These are phyloP conservation scores for Cladosporium sp. DNA, from an alignment of 2,329 filamentous ascomycete species.

Conservation along the genomic window DNA sequence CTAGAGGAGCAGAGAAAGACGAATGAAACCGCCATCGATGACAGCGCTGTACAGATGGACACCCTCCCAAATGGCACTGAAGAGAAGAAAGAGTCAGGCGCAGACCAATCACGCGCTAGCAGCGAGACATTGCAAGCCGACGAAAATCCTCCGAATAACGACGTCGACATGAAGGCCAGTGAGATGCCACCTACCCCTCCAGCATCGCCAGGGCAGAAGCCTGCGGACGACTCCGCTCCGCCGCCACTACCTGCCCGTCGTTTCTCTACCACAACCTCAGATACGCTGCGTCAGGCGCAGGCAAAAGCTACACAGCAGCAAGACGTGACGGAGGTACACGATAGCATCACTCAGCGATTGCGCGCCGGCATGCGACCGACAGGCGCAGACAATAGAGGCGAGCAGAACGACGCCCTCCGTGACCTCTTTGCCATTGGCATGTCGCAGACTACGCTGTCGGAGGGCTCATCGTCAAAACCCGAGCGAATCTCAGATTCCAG, in stretches of 20 bases:
- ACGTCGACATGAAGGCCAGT: constrained; percentile 21
- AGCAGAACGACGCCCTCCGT: constrained; percentile 65
- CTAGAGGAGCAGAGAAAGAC: constrained; percentile 17
- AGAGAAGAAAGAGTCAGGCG: background rate
- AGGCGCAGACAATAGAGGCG: constrained; percentile 62
- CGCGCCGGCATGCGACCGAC: constrained; percentile 77
- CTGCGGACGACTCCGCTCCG: constrained; percentile 28
- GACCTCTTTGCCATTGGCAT: constrained; percentile 26
- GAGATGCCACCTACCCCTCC: constrained; percentile 26
- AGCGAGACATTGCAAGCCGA: constrained; percentile 24
- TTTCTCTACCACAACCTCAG: constrained; percentile 21
- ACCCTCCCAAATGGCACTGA: background rate
- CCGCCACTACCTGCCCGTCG: constrained; percentile 55
- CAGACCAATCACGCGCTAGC: constrained; percentile 17
- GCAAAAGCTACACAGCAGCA: constrained; percentile 65
- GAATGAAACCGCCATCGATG: constrained; percentile 16
- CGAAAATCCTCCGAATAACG: constrained; percentile 16
- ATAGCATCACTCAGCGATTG: constrained; percentile 85
- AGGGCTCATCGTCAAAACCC: constrained; percentile 9
- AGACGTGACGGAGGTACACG: constrained; percentile 94
- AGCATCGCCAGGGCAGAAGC: constrained; percentile 34
- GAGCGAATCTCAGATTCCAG: constrained; percentile 45
- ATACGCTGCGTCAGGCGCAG: constrained; percentile 48
- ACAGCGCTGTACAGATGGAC: constrained; percentile 6
- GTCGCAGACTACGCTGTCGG: constrained; percentile 6